A percentile compares a stretch with the other conserved stretches of the same genome.
These are phyloP conservation scores for Melampsora americana DNA, from an alignment of 1,284 basidiomycete genomes.

Conservation along the genomic window DNA sequence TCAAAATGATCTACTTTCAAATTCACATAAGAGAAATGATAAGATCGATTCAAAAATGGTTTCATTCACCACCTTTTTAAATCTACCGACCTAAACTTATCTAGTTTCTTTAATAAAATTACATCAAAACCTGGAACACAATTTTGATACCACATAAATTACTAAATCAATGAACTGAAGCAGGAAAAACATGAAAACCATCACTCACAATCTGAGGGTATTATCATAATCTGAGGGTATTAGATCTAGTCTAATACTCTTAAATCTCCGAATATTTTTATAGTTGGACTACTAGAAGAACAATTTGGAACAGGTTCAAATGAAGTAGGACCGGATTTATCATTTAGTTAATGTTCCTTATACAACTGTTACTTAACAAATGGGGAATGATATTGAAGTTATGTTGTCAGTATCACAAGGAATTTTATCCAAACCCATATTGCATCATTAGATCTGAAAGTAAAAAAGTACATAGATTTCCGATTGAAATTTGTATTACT, in stretches of 20 bases:
- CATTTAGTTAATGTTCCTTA: conserved; percentile 71
- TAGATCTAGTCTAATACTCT: conserved; percentile 54
- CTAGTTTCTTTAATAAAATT: conserved; percentile 70
- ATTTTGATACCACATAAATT: conserved; percentile 79
- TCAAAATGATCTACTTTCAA: neutral
- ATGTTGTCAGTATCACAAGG: too few relatives aligned
- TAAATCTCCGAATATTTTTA: conserved; percentile 54
- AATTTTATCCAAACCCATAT: too few relatives aligned
- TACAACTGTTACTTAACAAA: too few relatives aligned
- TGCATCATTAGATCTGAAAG: too few relatives aligned
- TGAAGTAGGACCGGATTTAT: conserved; percentile 54
- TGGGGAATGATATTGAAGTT: too few relatives aligned
- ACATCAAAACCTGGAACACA: conserved; percentile 76
- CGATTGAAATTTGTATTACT: too few relatives aligned
- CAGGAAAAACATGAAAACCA: conserved; percentile 65
- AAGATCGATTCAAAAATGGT: conserved; percentile 64
- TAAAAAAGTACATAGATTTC: too few relatives aligned
- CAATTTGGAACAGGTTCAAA: conserved; percentile 53
- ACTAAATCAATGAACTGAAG: conserved; percentile 65
- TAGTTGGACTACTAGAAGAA: conserved; percentile 53
- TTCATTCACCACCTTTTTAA: conserved; percentile 71
- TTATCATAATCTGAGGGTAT: too few relatives aligned
- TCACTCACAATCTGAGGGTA: conserved; percentile 69
- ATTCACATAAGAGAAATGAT: conserved; percentile 7
- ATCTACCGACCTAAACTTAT: conserved; percentile 71